A percentile compares a stretch with the other conserved stretches of the same genome.
Conservation (phyloP, 78 protist genomes). For the Dictyostelium brefeldianum region DNA sequence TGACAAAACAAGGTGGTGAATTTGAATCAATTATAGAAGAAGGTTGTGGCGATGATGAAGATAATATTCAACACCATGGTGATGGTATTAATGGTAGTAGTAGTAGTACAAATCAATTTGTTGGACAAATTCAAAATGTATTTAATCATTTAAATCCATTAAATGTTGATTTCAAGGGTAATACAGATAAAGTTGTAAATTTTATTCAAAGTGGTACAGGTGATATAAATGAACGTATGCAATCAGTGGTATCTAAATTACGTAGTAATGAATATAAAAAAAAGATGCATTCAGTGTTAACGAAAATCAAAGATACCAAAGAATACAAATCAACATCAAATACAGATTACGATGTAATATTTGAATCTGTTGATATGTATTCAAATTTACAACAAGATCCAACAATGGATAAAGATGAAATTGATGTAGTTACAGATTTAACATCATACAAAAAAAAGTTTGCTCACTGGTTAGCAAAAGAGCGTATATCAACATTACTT, state of each 20-base stretch:
- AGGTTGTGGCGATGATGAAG: background rate
- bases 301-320: slow-evolving; percentile 71
- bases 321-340: slow-evolving; percentile 52
- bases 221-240: slow-evolving; percentile 47
- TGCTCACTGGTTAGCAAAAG: slow-evolving; percentile 65
- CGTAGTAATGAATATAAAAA: slow-evolving; percentile 69
- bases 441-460: slow-evolving; percentile 36
- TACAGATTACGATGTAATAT: slow-evolving; percentile 73
- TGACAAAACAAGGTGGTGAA: background rate
- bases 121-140: slow-evolving; percentile 31
- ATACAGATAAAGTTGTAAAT: slow-evolving; percentile 37
- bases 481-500: slow-evolving; percentile 60
- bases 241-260: slow-evolving; percentile 45
- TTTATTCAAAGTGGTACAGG: slow-evolving; percentile 74
- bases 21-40: no score
- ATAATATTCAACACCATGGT: background rate
- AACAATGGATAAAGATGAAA: slow-evolving; percentile 61
- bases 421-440: slow-evolving; percentile 37
- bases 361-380: slow-evolving; percentile 83
- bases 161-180: slow-evolving; percentile 47
- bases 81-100: background rate
- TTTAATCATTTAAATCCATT: slow-evolving; percentile 60
- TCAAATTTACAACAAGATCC: slow-evolving; percentile 74
- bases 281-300: slow-evolving; percentile 63
- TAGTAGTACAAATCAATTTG: background rate